phyloP scores from a whole-genome alignment of 495 filamentous ascomycete species.

The Chaetomium cochliodes region DNA sequence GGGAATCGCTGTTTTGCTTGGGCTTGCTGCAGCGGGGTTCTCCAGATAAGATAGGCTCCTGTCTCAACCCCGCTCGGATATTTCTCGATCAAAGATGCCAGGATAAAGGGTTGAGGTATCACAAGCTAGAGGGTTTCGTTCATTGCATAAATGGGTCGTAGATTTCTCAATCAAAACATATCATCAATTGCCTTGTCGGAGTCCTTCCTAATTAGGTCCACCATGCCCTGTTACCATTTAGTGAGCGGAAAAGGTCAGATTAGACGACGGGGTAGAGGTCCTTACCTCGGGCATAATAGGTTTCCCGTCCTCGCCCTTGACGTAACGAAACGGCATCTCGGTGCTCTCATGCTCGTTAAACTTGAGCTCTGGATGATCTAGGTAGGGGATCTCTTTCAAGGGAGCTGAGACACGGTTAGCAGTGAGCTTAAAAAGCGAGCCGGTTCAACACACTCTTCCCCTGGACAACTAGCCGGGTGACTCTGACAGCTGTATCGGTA shows the following conservation, averaged over 20 bases:
- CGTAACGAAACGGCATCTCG: slow-evolving; percentile 97
- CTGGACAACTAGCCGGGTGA: slow-evolving; percentile 85
- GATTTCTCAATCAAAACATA: slow-evolving; percentile 56
- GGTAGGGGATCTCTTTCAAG: slow-evolving; percentile 71
- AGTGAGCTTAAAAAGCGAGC: not conserved
- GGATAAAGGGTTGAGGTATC: not conserved
- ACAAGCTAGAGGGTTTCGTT: not conserved
- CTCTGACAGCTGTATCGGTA: slow-evolving; percentile 92
- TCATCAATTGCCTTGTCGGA: slow-evolving; percentile 89
- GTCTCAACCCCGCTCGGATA: slow-evolving; percentile 7
- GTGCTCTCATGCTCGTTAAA: slow-evolving; percentile 90
- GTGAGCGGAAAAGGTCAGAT: not conserved
- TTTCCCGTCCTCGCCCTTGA: slow-evolving; percentile 67
- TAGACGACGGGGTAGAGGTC: not conserved
- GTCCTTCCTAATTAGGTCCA: slow-evolving; percentile 89
- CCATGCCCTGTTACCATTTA: slow-evolving; percentile 69
- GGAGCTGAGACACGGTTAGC: slow-evolving; percentile 51
- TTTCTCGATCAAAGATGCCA: not conserved
- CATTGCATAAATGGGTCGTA: not conserved
- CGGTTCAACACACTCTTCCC: slow-evolving; percentile 61
- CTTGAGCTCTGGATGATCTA: slow-evolving; percentile 83
- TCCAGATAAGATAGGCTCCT: slow-evolving; percentile 11
- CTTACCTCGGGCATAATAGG: slow-evolving; percentile 88
- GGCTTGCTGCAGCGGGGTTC: slow-evolving; percentile 6
- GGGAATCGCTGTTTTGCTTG: no score